Conservation (phyloP, 352 stramenopile genomes). For the Phytophthora lateralis region DNA sequence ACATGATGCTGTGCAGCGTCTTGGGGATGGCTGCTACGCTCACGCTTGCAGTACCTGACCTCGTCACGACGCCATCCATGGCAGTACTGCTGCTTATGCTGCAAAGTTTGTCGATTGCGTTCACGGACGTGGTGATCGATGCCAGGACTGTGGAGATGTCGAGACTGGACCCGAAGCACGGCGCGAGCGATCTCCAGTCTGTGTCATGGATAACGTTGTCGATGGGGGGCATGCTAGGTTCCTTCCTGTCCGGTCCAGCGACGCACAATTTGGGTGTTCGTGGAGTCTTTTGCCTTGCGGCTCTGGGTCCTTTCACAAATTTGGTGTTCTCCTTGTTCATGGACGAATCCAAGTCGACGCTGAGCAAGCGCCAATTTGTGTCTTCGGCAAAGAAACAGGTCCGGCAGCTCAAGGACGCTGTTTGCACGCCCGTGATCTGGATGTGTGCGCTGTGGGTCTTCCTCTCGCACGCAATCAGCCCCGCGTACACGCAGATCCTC, state of each 20-base stretch:
- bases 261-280: constrained; percentile 89
- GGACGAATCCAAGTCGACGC: constrained; percentile 69
- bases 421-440: constrained; percentile 92
- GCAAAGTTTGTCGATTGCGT: constrained; percentile 88
- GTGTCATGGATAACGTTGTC: constrained; percentile 95
- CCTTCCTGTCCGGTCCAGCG: constrained; percentile 92
- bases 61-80: constrained; percentile 57
- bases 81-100: constrained; percentile 75
- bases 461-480: constrained; percentile 92
- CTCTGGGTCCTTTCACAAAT: constrained; percentile 89
- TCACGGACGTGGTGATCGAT: constrained; percentile 60
- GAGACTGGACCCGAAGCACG: constrained; percentile 75
- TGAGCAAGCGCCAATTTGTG: constrained; percentile 53
- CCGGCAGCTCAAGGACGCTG: constrained; percentile 71
- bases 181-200: constrained; percentile 93
- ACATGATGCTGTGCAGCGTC: constrained; percentile 92
- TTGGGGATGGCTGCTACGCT: constrained; percentile 64
- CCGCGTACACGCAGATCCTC: constrained; percentile 93
- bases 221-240: constrained; percentile 92
- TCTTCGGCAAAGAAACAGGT: constrained; percentile 60
- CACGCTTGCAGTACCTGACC: constrained; percentile 53
- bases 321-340: constrained; percentile 90
- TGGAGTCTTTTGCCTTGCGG: constrained; percentile 92
- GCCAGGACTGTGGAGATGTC: constrained; percentile 96
- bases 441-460: constrained; percentile 96